Base-by-base conservation (phyloP, 371 early-diverging fungal genomes). In the Mucor piriformis region DNA sequence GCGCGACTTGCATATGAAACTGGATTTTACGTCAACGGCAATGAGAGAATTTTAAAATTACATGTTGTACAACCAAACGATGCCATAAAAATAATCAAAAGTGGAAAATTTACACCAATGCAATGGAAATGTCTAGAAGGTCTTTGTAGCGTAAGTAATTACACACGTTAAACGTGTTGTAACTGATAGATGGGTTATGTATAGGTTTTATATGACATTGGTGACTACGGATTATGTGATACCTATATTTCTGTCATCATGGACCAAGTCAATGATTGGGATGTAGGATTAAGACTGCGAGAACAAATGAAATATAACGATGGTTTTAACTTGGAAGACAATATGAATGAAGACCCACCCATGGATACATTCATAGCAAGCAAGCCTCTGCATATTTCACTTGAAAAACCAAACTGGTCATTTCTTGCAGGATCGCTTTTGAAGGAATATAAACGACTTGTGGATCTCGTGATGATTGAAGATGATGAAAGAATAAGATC, bases 121-220 rank as follows among this genome's bases (percentile, higher is more conserved):
- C 84, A 86, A 27, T 86, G 86, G 86, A 58, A 56, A 44, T 86
- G 86, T 32, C 37, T 86, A 25, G 85, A 84, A 54, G 77, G 81
- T 0, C 44, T 88, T 12, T 84, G 85, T 42, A 66, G 76, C 37
- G 87, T 83, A 69, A 42, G 67, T 21, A 4, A 42, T 18, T 18
- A 18, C 4, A 1, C 42, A 8, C 42, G 10, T 18, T 18, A 18
- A n/a, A n/a, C n/a, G n/a, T n/a, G n/a, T 42, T 42, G 42, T 18
- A 18, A 42, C 18, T 42, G 42, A 42, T 42, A 10, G 29, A 6
- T 29, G 20, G 20, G 7, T 21, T 2, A 21, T n/a, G 0, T 52
- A n/a, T 64, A 87, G 84, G 81, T 83, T 6, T 60, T 86, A 12
- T 82, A 67, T 44, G 76, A 82, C 5, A 80, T 88, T 53, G 87